A percentile compares a stretch with the other conserved stretches of the same genome.
phyloP scores from a whole-genome alignment of 345 rosid species.

The Heritiera littoralis region DNA sequence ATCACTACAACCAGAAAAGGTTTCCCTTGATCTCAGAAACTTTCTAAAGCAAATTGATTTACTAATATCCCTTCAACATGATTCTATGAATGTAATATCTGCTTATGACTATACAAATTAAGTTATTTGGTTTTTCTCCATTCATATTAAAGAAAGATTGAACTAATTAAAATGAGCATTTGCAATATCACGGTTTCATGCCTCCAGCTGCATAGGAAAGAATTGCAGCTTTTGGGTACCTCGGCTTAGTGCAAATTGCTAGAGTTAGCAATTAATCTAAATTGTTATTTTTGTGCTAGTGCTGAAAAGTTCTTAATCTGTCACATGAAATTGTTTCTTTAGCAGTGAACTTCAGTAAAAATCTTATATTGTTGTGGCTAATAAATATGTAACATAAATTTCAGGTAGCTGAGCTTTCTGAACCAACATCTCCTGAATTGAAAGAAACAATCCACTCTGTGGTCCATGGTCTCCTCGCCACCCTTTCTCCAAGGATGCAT shows the following conservation, averaged over 20 bases:
- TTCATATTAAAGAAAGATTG: neutral
- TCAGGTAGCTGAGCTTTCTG: conserved; percentile 95
- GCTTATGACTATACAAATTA: neutral
- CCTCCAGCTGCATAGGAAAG: neutral
- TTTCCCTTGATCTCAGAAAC: conserved; percentile 26
- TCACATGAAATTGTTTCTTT: conserved; percentile 12
- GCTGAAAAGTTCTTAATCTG: neutral
- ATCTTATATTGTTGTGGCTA: conserved; percentile 2
- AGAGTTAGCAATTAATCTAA: neutral
- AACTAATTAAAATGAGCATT: neutral
- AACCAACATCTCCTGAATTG: conserved; percentile 74
- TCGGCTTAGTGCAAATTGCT: neutral
- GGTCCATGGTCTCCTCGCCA: conserved; percentile 92
- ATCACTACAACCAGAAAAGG: conserved; percentile 96
- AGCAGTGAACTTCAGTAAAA: neutral
- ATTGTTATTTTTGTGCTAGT: neutral
- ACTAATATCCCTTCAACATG: neutral
- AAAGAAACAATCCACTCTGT: conserved; percentile 79
- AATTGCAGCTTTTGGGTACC: neutral
- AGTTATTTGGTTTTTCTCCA: neutral
- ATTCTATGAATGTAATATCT: neutral
- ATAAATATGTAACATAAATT: conserved; percentile 20
- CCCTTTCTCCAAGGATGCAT: conserved; percentile 87
- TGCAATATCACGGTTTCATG: neutral
- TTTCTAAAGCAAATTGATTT: neutral